These are phyloP conservation scores for Entomophthora muscae DNA, from an alignment of 371 early-diverging fungal species.

Conservation along the genomic window DNA sequence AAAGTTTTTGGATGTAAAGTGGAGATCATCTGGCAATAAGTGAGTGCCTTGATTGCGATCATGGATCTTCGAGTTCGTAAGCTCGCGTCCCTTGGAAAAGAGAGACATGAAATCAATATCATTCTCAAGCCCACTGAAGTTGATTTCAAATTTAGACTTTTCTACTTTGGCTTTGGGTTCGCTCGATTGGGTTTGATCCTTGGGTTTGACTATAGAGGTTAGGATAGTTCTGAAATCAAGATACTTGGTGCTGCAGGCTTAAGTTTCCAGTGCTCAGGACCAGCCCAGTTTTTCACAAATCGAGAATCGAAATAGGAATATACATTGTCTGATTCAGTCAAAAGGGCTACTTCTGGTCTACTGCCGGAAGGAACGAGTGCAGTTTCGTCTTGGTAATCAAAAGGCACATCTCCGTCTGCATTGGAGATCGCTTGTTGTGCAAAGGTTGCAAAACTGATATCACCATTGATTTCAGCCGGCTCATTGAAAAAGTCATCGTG, in stretches of 20 bases:
- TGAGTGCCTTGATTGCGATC: conserved; percentile 22
- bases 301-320: conserved; percentile 81
- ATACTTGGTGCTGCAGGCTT: conserved; percentile 26
- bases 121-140: conserved; percentile 34
- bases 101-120: conserved; percentile 30
- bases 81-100: conserved; percentile 44
- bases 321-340: conserved; percentile 22
- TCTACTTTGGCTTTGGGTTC: conserved; percentile 13
- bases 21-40: conserved; percentile 70
- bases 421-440: neutral
- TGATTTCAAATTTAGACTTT: conserved; percentile 24
- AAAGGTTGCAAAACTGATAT: neutral
- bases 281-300: conserved; percentile 76
- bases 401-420: conserved; percentile 12
- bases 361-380: neutral
- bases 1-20: conserved; percentile 67
- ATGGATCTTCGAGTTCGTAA: conserved; percentile 24
- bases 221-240: neutral
- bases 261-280: conserved; percentile 86
- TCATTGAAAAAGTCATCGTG: neutral
- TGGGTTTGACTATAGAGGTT: neutral
- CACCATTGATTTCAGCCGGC: neutral
- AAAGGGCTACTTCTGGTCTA: conserved; percentile 12
- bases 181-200: neutral
- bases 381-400: conserved; percentile 8